These are phyloP conservation scores for Phytophthora citrophthora DNA, from an alignment of 352 stramenopile species.

Conservation along the genomic window DNA sequence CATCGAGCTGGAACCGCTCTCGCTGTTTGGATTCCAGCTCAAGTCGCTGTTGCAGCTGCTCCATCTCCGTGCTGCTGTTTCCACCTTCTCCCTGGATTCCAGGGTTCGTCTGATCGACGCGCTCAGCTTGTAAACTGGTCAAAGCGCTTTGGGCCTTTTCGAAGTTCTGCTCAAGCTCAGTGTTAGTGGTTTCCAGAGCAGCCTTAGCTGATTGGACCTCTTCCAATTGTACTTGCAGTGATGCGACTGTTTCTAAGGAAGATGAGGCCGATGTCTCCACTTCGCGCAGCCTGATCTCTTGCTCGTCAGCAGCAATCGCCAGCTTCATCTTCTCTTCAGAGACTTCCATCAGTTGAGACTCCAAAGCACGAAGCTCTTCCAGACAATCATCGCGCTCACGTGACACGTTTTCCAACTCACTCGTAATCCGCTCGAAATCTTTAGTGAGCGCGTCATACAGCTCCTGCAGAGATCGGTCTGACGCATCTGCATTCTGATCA, in stretches of 20 bases:
- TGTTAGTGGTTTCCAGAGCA: conserved; percentile 28
- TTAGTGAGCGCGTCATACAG: conserved; percentile 16
- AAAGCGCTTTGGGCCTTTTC: conserved; percentile 18
- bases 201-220: conserved; percentile 15
- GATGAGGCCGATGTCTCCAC: conserved; percentile 11
- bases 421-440: conserved; percentile 26
- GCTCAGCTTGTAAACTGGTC: conserved; percentile 26
- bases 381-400: conserved; percentile 46
- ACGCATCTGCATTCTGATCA: not conserved
- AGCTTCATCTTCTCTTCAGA: conserved; percentile 56
- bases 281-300: conserved; percentile 25
- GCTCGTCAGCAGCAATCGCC: conserved; percentile 17
- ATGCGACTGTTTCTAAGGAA: conserved; percentile 17
- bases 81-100: conserved; percentile 2
- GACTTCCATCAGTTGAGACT: conserved; percentile 57
- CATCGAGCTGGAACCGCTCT: conserved; percentile 60
- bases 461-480: conserved; percentile 10
- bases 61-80: conserved; percentile 3
- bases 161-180: conserved; percentile 28
- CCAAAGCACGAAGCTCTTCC: conserved; percentile 55
- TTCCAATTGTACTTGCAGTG: conserved; percentile 22
- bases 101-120: conserved; percentile 20
- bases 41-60: conserved; percentile 46
- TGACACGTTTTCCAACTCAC: conserved; percentile 39
- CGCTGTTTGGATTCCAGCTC: conserved; percentile 46